These are phyloP conservation scores for Peronospora tabacina DNA, from an alignment of 352 stramenopile genomes.

Conservation along the genomic window DNA sequence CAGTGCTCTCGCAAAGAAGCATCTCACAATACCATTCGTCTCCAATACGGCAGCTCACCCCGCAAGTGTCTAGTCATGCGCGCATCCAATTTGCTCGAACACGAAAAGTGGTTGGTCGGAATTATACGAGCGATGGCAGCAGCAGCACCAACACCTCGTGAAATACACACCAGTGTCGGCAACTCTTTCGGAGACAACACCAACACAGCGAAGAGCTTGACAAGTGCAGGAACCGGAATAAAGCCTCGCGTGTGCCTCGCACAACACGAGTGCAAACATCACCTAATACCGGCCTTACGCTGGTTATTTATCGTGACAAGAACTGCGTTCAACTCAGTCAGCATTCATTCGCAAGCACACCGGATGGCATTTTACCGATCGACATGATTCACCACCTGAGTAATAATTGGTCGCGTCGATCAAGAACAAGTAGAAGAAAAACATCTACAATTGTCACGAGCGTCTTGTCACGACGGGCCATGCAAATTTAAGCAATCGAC, in stretches of 20 bases:
- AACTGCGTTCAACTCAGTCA: background rate
- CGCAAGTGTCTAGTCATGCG: conserved; percentile 2
- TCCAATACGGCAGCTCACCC: conserved; percentile 7
- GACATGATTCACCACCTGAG: conserved; percentile 1
- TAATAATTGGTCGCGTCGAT: background rate
- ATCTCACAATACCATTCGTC: conserved; percentile 11
- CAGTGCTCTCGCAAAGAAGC: conserved; percentile 12
- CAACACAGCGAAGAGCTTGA: background rate
- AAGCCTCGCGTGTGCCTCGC: background rate
- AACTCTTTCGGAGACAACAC: background rate
- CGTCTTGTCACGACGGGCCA: background rate
- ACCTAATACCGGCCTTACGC: background rate
- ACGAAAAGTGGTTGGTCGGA: conserved; percentile 11
- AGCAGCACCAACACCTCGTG: background rate
- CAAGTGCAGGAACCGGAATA: background rate
- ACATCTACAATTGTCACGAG: background rate
- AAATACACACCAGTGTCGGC: background rate
- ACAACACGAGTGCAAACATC: background rate
- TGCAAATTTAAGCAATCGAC: background rate
- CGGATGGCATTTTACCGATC: background rate
- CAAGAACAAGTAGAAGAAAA: background rate
- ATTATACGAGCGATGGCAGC: conserved; percentile 16
- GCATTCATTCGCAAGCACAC: background rate
- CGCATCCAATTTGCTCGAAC: conserved; percentile 12
- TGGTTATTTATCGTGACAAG: background rate